phyloP scores from a whole-genome alignment of 805 yeast species.

The Jamesozyma gamospora region DNA sequence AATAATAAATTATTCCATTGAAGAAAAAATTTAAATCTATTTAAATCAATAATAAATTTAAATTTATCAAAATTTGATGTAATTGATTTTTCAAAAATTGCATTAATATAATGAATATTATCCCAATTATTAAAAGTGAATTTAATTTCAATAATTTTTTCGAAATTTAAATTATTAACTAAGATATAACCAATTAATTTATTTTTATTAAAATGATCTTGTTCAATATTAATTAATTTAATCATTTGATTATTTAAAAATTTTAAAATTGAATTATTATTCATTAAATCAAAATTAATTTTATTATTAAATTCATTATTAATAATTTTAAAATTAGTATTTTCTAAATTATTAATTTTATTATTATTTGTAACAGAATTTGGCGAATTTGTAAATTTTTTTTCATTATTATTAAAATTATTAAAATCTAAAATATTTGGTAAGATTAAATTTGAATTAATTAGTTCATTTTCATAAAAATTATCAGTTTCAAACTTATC shows the following conservation, averaged over 20 bases:
- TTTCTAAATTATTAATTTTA: not conserved
- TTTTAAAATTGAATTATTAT: not conserved
- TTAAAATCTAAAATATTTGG: not conserved
- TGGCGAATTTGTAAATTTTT: not conserved
- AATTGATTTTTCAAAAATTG: conserved; percentile 20
- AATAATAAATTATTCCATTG: conserved; percentile 18
- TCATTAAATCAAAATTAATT: not conserved
- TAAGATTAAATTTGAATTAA: not conserved
- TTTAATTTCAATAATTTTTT: conserved; percentile 27
- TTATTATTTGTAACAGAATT: not conserved
- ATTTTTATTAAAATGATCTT: not conserved
- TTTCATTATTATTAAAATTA: not conserved
- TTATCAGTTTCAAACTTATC: not conserved
- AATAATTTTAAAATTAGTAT: not conserved
- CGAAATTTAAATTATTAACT: conserved; percentile 27
- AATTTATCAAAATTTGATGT: conserved; percentile 24
- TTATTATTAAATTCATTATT: not conserved
- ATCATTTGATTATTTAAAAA: conserved; percentile 8
- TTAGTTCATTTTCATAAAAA: not conserved
- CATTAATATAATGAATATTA: conserved; percentile 25
- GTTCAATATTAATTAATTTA: conserved; percentile 18
- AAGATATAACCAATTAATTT: conserved; percentile 21
- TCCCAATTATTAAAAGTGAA: conserved; percentile 28
- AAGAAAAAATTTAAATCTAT: conserved; percentile 21
- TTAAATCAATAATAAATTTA: conserved; percentile 22